These are phyloP conservation scores for Solidago caesia DNA, from an alignment of 129 eudicot species.

Conservation along the genomic window DNA sequence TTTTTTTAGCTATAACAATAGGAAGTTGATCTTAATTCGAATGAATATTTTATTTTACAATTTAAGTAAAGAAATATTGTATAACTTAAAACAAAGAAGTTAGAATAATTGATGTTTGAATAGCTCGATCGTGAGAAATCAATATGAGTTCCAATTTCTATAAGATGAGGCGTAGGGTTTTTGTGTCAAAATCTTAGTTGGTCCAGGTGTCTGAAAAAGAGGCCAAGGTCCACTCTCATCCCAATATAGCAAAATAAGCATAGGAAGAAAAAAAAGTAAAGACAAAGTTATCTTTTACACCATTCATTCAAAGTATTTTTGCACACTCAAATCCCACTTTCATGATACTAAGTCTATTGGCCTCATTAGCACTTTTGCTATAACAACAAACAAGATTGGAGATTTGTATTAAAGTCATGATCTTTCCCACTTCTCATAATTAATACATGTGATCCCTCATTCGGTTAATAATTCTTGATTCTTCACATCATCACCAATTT, in stretches of 20 bases:
- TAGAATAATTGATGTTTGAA: too few relatives aligned
- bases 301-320: conserved; percentile 37
- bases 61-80: too few relatives aligned
- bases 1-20: too few relatives aligned
- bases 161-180: neutral
- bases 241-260: conserved; percentile 32
- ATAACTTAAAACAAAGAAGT: too few relatives aligned
- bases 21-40: too few relatives aligned
- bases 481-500: too few relatives aligned
- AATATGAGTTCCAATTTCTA: too few relatives aligned
- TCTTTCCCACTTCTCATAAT: conserved; percentile 21
- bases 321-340: conserved; percentile 61
- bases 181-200: neutral
- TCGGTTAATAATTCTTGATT: neutral
- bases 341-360: conserved; percentile 10
- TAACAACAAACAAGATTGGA: conserved; percentile 30
- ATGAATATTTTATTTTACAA: too few relatives aligned
- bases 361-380: conserved; percentile 12
- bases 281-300: conserved; percentile 31
- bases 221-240: conserved; percentile 35
- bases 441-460: conserved; percentile 7
- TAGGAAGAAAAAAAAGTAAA: conserved; percentile 16
- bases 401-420: conserved; percentile 22
- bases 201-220: conserved; percentile 21
- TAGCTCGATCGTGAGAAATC: too few relatives aligned